phyloP scores from a whole-genome alignment of 148 eudicot genomes.

The Bassia scoparia region DNA sequence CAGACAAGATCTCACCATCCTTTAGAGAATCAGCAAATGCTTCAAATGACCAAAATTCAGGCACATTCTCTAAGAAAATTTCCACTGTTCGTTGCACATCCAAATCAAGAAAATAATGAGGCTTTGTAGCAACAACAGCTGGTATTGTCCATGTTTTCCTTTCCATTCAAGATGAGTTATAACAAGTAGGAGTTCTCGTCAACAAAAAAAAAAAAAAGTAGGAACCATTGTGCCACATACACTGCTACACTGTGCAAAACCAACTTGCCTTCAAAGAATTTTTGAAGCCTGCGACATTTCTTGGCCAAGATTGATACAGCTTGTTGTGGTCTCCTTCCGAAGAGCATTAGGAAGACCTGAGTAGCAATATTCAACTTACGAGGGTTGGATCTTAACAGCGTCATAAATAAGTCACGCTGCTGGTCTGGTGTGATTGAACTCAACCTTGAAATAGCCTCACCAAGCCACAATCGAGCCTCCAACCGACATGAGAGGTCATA shows the following conservation, averaged over 20 bases:
- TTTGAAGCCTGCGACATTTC: slow-evolving; percentile 61
- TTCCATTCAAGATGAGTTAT: slow-evolving; percentile 98
- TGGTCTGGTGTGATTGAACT: slow-evolving; percentile 39
- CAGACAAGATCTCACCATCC: slow-evolving; percentile 69
- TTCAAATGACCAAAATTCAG: slow-evolving; percentile 88
- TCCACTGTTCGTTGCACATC: slow-evolving; percentile 83
- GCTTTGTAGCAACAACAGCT: slow-evolving; percentile 96
- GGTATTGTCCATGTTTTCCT: slow-evolving; percentile 97
- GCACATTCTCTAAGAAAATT: slow-evolving; percentile 79
- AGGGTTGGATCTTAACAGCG: slow-evolving; percentile 56
- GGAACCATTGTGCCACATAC: slow-evolving; percentile 74
- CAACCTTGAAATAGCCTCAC: slow-evolving; percentile 63
- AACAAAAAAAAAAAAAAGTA: slow-evolving; percentile 73
- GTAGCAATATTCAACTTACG: slow-evolving; percentile 44
- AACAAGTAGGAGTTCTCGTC: slow-evolving; percentile 95
- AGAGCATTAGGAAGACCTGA: slow-evolving; percentile 69
- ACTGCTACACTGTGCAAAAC: not conserved
- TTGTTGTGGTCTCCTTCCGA: slow-evolving; percentile 58
- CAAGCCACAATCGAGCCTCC: slow-evolving; percentile 76
- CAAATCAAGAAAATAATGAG: slow-evolving; percentile 96
- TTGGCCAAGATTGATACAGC: slow-evolving; percentile 62
- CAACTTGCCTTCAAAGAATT: slow-evolving; percentile 66
- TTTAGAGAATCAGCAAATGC: slow-evolving; percentile 81
- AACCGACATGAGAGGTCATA: slow-evolving; percentile 60
- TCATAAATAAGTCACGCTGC: slow-evolving; percentile 53